Conservation (phyloP, 805 yeast species). For the Suhomyces kilbournensis region DNA sequence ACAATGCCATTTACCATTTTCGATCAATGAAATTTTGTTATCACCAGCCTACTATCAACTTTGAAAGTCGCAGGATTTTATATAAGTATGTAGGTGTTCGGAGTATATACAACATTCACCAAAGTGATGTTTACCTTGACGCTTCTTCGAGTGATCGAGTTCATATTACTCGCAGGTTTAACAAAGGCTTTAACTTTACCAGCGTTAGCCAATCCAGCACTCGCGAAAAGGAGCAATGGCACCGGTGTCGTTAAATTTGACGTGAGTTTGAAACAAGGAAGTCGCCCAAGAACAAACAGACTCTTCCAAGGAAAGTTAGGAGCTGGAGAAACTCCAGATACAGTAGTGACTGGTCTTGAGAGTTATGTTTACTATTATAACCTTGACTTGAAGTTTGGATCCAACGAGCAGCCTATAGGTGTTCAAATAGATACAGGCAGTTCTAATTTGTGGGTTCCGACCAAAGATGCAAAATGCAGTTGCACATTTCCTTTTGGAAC, state of each 20-base stretch:
- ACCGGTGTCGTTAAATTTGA: background rate
- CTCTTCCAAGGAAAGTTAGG: background rate
- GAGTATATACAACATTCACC: background rate
- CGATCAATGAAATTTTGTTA: background rate
- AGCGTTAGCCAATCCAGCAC: background rate
- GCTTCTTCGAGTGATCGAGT: background rate
- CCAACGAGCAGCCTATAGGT: background rate
- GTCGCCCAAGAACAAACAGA: background rate
- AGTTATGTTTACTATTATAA: background rate
- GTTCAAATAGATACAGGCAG: constrained; percentile 7
- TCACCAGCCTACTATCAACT: background rate
- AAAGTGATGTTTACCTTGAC: background rate
- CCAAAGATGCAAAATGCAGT: background rate
- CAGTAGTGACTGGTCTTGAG: background rate
- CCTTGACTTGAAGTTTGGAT: background rate
- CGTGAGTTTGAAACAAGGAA: background rate
- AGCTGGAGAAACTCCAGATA: background rate
- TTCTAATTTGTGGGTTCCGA: constrained; percentile 10
- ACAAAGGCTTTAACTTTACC: background rate
- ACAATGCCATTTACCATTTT: background rate
- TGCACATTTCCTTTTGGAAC: constrained; percentile 2
- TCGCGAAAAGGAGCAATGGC: background rate
- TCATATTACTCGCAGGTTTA: background rate
- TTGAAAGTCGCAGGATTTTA: background rate
- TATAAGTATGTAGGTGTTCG: background rate